A percentile compares a stretch with the other conserved stretches of the same genome.
These are phyloP conservation scores for Gossypium aridum DNA, from an alignment of 441 rosid genomes.

Conservation along the genomic window DNA sequence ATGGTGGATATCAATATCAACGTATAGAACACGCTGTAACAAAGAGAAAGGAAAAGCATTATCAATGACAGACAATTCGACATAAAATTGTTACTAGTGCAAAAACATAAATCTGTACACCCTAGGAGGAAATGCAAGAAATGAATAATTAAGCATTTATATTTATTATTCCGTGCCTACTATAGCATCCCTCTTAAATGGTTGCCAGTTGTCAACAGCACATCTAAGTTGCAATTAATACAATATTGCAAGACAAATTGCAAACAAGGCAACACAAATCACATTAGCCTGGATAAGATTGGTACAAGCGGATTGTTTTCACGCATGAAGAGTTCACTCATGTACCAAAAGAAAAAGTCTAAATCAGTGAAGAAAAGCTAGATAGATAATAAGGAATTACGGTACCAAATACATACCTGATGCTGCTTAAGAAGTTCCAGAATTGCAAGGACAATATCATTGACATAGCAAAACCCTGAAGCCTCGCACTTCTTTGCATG, in stretches of 20 bases:
- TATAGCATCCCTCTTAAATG: neutral
- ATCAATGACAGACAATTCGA: neutral
- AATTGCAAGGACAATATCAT: conserved; percentile 69
- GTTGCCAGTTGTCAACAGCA: neutral
- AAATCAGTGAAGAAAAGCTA: neutral
- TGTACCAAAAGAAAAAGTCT: neutral
- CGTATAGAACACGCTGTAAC: conserved; percentile 68
- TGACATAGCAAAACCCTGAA: conserved; percentile 76
- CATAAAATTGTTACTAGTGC: neutral
- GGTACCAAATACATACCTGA: conserved; percentile 26
- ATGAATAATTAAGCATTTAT: neutral
- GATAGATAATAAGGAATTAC: neutral
- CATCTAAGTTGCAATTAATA: conserved; percentile 3
- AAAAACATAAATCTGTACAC: neutral
- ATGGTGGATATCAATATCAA: conserved; percentile 79
- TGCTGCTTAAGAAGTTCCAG: conserved; percentile 64
- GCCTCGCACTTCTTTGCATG: conserved; percentile 84
- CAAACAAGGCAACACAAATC: neutral
- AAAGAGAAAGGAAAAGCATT: conserved; percentile 9
- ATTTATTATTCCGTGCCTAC: neutral
- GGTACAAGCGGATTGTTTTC: neutral
- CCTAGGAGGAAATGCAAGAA: neutral
- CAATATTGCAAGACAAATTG: neutral
- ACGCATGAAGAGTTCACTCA: neutral
- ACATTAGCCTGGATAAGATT: neutral